Percentiles rank a stretch among this genome's conserved stretches.
phyloP scores from a whole-genome alignment of 495 filamentous ascomycete genomes.

The Massariosphaeria phaeospora region DNA sequence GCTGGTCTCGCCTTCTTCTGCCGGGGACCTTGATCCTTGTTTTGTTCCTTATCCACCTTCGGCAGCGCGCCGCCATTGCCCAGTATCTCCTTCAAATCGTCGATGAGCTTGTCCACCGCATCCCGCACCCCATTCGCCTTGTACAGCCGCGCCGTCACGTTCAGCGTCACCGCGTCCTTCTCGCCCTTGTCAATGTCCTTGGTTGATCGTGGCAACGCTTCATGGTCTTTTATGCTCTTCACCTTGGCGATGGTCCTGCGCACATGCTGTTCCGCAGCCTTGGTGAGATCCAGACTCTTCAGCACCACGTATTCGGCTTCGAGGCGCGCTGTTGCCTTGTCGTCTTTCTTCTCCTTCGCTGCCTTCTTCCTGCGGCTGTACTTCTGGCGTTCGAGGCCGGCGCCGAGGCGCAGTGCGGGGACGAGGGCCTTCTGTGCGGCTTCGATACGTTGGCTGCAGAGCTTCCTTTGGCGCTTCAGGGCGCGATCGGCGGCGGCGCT shows the following conservation, averaged over 20 bases:
- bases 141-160: conserved; percentile 77
- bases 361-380: conserved; percentile 69
- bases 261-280: conserved; percentile 63
- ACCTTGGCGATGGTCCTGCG: conserved; percentile 69
- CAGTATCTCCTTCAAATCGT: conserved; percentile 57
- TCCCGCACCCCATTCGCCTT: conserved; percentile 71
- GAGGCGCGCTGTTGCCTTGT: conserved; percentile 47
- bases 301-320: conserved; percentile 67
- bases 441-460: conserved; percentile 52
- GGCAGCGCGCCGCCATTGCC: conserved; percentile 50
- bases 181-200: conserved; percentile 41
- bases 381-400: conserved; percentile 87
- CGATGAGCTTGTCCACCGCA: conserved; percentile 57
- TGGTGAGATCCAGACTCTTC: conserved; percentile 71
- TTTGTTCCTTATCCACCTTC: conserved; percentile 16
- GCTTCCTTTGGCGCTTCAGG: conserved; percentile 20
- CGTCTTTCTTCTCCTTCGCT: conserved; percentile 49
- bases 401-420: conserved; percentile 69
- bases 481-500: neutral
- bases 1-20: conserved; percentile 4
- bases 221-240: conserved; percentile 59
- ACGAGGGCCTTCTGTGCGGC: conserved; percentile 57
- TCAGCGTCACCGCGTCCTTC: conserved; percentile 49
- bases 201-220: conserved; percentile 44
- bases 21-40: neutral